Conservation (phyloP, 2,329 filamentous ascomycete genomes). For the Fusarium veterinarium region DNA sequence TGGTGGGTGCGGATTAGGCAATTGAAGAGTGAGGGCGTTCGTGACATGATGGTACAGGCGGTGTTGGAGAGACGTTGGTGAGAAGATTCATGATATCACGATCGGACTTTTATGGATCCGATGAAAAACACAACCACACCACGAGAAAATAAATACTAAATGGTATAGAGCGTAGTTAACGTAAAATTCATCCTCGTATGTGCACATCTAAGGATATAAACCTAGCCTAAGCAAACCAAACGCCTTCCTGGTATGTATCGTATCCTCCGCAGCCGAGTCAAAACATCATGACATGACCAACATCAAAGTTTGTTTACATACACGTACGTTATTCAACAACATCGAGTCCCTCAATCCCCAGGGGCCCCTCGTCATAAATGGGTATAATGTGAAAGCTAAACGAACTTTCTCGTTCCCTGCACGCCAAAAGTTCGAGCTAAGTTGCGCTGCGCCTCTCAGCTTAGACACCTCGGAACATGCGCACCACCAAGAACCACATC, state of each 20-base stretch:
- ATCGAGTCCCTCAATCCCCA: slow-evolving; percentile 5
- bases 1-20: slow-evolving; percentile 80
- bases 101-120: slow-evolving; percentile 34
- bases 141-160: too few species aligned
- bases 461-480: slow-evolving; percentile 82
- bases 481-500: slow-evolving; percentile 90
- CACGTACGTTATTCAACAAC: slow-evolving; percentile 31
- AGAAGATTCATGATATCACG: not conserved
- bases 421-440: not conserved
- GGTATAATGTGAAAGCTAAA: slow-evolving; percentile 42
- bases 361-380: slow-evolving; percentile 37
- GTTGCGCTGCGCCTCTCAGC: not conserved
- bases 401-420: slow-evolving; percentile 17
- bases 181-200: slow-evolving; percentile 25
- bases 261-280: slow-evolving; percentile 14
- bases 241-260: slow-evolving; percentile 30
- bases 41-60: slow-evolving; percentile 31
- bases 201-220: slow-evolving; percentile 34
- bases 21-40: slow-evolving; percentile 34
- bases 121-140: not conserved
- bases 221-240: slow-evolving; percentile 31
- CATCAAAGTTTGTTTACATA: slow-evolving; percentile 28
- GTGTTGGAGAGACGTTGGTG: not conserved
- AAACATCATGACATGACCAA: slow-evolving; percentile 30
- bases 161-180: not conserved